Evolutionary conservation across 2,329 filamentous ascomycete genomes (phyloP), one percentile per base, ranked within the genome.

Genomic region (Cladosporium sp.): DNA sequence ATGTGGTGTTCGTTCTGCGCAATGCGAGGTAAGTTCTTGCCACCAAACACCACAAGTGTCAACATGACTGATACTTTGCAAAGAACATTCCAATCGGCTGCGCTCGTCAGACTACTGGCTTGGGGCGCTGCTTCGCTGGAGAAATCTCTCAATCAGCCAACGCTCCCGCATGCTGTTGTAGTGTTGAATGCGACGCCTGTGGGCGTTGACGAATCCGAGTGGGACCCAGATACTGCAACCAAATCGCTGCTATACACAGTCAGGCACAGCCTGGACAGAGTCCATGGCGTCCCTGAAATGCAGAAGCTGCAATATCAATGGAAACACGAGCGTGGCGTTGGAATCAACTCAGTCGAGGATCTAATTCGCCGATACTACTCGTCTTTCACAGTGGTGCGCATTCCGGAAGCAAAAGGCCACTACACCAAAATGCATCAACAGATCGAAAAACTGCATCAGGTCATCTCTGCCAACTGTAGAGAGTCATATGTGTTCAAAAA

Each of bases 121-220:
- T 83, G 80, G 80, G 80, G 79, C 13, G 73, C 74, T 2, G 75
- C 78, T 12, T 77, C 77, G 1, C 69, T 83, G 6, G 80, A 83
- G 60, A 80, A 75, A 58, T 80, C 80, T 0, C 73, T 78, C 42
- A 83, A 83, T 58, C 81, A 83, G 61, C 80, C 81, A 0, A 74
- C 78, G 2, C 72, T 83, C 3, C 80, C 81, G 2, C 79, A 82
- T 62, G 80, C 77, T 5, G 75, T 84, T 53, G 78, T 84, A 40
- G 79, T 78, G 0, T 69, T 83, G 35, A 71, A 71, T 36, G 69
- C 66, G 5, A 67, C 66, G 3, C 68, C 70, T 57, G 68, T 68
- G 9, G 61, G 59, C 3, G 67, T 71, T 1, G 66, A 71, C 35
- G 68, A 68, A n/a, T 62, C 63, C 22, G 66, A 71, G 57, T 71